phyloP scores from a whole-genome alignment of 257 asterid species.

The Thymus quinquecostatus region DNA sequence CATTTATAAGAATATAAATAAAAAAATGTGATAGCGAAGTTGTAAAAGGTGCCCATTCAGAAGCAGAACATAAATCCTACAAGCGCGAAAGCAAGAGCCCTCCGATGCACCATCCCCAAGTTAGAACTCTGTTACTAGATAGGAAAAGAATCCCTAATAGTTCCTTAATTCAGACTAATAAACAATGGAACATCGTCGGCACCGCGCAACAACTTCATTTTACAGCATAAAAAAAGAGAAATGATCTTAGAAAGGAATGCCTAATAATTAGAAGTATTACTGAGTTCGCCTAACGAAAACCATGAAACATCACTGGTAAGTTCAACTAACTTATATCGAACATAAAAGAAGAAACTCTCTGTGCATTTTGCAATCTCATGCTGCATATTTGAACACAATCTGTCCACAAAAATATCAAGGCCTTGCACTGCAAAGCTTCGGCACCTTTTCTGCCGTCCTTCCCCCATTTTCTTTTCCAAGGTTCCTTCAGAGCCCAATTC shows the following conservation, averaged over 20 bases:
- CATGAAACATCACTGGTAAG: background rate
- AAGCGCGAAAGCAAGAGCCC: background rate
- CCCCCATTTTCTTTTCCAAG: background rate
- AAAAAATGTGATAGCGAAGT: background rate
- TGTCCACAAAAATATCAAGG: background rate
- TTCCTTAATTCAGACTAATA: background rate
- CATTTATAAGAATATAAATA: constrained; percentile 16
- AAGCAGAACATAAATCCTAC: constrained; percentile 8
- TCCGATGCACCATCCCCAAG: background rate
- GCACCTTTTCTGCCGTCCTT: too few relatives aligned
- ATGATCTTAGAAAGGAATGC: background rate
- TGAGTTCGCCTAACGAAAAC: background rate
- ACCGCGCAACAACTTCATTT: background rate
- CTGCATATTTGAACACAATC: background rate
- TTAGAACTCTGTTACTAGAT: background rate
- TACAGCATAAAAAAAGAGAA: background rate
- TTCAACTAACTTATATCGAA: background rate
- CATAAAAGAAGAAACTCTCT: too few relatives aligned
- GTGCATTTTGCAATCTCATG: too few relatives aligned
- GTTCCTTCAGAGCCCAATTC: constrained; percentile 1
- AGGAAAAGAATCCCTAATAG: background rate
- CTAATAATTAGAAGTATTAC: too few relatives aligned
- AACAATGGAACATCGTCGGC: constrained; percentile 8
- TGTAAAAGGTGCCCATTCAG: background rate
- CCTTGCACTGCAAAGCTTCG: too few relatives aligned